Evolutionary conservation across 2,329 filamentous ascomycete genomes (phyloP).

Genomic region (Capronia epimyces): DNA sequence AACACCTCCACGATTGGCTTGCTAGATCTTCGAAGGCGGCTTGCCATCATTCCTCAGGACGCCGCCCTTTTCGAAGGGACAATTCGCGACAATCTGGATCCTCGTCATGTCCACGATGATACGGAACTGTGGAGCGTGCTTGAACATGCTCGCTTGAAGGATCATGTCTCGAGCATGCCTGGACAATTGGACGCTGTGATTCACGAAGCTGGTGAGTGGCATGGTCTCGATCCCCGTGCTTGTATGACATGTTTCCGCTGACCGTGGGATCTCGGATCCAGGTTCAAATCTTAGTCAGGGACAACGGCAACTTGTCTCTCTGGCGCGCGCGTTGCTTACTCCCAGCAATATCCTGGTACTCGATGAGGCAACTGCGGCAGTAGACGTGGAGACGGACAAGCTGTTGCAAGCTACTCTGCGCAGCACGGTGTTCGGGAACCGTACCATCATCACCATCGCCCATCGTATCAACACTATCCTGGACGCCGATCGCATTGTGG

Average conservation of each 20-base stretch:
- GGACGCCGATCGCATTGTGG: constrained; percentile 80
- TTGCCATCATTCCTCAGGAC: constrained; percentile 97
- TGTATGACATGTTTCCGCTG: constrained; percentile 7
- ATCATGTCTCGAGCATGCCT: constrained; percentile 79
- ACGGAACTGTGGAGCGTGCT: constrained; percentile 95
- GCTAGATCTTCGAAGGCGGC: constrained; percentile 75
- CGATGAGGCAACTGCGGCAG: constrained; percentile 88
- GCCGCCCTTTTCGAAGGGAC: constrained; percentile 92
- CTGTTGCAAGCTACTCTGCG: constrained; percentile 60
- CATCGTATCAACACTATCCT: constrained; percentile 98
- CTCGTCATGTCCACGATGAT: constrained; percentile 90
- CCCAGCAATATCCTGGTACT: constrained; percentile 95
- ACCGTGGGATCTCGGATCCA: constrained; percentile 34
- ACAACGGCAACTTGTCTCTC: constrained; percentile 86
- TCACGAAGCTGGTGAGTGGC: constrained; percentile 79
- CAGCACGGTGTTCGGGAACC: constrained; percentile 70
- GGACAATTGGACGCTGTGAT: constrained; percentile 86
- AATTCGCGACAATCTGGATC: constrained; percentile 91
- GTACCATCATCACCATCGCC: constrained; percentile 96
- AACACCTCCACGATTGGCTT: constrained; percentile 88
- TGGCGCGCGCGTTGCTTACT: constrained; percentile 87
- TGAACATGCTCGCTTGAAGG: constrained; percentile 87
- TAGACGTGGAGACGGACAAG: constrained; percentile 63
- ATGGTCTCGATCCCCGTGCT: constrained; percentile 12
- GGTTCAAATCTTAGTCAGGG: constrained; percentile 93